Evolutionary conservation across 1,284 basidiomycete genomes (phyloP), one percentile per base, ranked within the genome.

Genomic region (Cerioporus squamosus): DNA sequence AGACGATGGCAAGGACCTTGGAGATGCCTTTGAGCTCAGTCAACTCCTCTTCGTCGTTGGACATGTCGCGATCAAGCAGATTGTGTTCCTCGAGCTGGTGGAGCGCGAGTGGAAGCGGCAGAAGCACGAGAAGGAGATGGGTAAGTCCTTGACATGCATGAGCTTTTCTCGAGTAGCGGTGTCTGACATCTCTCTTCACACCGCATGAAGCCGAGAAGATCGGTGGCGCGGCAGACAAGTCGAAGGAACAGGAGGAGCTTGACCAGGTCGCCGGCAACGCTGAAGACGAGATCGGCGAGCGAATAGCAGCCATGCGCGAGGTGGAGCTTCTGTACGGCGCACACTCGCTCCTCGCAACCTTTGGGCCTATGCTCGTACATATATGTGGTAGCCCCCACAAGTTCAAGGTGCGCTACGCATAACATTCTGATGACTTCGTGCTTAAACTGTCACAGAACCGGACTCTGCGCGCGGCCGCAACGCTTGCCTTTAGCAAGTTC

Each of bases 181-280:
- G 7, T 9, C 24, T 26, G 8, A 1, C n/a, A 3, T 39, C 26
- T 29, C 26, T 29, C 66, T 24, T 63, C 59, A 49, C 9, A 46
- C 43, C 49, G 7, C 42, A 53, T 31, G 5, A 49, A 85, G 87
- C 80, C 42, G 87, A 88, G 55, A 89, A 88, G 65, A 72, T 77
- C 1, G 77, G 72, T 15, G 72, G 70, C 53, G 59, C 44, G 72
- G 70, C 58, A 71, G 74, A 26, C 64, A 69, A 47, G 39, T 67
- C 77, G 12, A 94, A 94, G 70, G 89, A 92, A 38, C 83, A 78
- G 15, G 95, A 97, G 67, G 95, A 98, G 70, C 85, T 99, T 0
- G 97, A 99, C 64, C 95, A 97, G 68, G 97, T 99, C 2, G 94
- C 93, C 1, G 97, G 97, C 3, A 98, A 97, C 67, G 96, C 95